These are phyloP conservation scores for Byssochlamys sp. DNA, from an alignment of 2,329 filamentous ascomycete genomes.

Conservation along the genomic window DNA sequence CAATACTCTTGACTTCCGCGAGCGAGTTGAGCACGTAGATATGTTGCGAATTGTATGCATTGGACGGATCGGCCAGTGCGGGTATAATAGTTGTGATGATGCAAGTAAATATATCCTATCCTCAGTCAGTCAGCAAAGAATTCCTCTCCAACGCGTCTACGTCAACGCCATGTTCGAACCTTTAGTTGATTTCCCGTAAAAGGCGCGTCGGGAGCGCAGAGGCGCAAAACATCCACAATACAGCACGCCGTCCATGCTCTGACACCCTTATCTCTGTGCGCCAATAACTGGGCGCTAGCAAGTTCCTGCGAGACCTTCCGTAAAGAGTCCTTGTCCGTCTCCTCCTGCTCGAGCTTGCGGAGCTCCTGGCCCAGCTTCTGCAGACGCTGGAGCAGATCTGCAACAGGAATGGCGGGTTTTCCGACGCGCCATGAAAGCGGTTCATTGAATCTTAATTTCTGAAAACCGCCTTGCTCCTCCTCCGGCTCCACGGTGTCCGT, in stretches of 20 bases:
- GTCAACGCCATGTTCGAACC: constrained; percentile 42
- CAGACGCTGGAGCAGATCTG: constrained; percentile 70
- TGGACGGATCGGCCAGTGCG: constrained; percentile 71
- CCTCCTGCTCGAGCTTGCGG: constrained; percentile 75
- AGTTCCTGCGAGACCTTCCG: constrained; percentile 75
- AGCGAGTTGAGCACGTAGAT: constrained; percentile 82
- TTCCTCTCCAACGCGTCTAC: neutral
- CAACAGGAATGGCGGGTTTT: constrained; percentile 68
- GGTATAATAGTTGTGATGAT: constrained; percentile 77
- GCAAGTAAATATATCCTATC: constrained; percentile 81
- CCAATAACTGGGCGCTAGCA: constrained; percentile 67
- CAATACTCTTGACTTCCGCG: constrained; percentile 85
- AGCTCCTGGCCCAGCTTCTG: constrained; percentile 75
- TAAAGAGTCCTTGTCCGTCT: constrained; percentile 72
- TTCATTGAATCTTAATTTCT: constrained; percentile 66
- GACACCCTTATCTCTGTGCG: constrained; percentile 88
- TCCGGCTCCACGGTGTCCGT: constrained; percentile 23
- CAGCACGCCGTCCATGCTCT: constrained; percentile 81
- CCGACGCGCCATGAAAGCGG: constrained; percentile 84
- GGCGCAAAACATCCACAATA: constrained; percentile 80
- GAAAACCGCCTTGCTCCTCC: constrained; percentile 24
- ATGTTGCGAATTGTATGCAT: constrained; percentile 88
- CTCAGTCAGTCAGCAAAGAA: constrained; percentile 7
- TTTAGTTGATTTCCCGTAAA: constrained; percentile 85
- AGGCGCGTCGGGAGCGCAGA: constrained; percentile 90